These are phyloP conservation scores for Priceomyces carsonii DNA, from an alignment of 805 yeast species.

Conservation along the genomic window DNA sequence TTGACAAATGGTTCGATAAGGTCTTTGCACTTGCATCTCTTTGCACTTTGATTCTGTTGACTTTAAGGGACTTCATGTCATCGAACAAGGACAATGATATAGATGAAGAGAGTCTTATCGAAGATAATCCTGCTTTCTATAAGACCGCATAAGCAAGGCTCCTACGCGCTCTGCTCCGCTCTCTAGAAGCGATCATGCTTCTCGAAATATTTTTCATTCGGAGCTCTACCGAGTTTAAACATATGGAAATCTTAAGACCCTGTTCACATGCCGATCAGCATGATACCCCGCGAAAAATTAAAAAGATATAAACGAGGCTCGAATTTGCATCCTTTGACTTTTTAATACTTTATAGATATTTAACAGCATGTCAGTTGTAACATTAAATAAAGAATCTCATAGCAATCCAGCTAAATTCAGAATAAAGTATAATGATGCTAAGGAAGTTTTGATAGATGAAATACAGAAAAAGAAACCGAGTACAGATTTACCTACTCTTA, in stretches of 20 bases:
- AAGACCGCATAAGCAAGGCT: slow-evolving; percentile 8
- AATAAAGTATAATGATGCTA: slow-evolving; percentile 26
- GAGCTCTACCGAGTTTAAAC: too few relatives aligned
- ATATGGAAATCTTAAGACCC: too few relatives aligned
- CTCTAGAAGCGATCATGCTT: too few relatives aligned
- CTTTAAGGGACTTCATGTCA: slow-evolving; percentile 19
- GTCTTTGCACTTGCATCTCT: slow-evolving; percentile 48
- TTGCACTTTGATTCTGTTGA: slow-evolving; percentile 27
- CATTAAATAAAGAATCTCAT: slow-evolving; percentile 32
- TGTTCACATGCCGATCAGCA: too few relatives aligned
- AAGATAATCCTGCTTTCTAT: slow-evolving; percentile 12
- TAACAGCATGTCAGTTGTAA: slow-evolving; percentile 28
- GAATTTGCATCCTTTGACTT: too few relatives aligned
- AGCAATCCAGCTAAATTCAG: slow-evolving; percentile 31
- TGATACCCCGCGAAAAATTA: too few relatives aligned
- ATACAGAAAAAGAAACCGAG: slow-evolving; percentile 16
- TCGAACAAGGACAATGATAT: slow-evolving; percentile 18
- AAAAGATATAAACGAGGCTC: too few relatives aligned
- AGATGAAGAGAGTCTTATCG: slow-evolving; percentile 38
- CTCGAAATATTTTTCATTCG: too few relatives aligned
- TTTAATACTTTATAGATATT: too few relatives aligned
- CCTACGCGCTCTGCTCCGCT: too few relatives aligned
- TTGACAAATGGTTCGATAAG: slow-evolving; percentile 54
- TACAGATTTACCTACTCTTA: slow-evolving; percentile 19
- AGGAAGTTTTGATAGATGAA: slow-evolving; percentile 20